Conservation (phyloP, 768 basidiomycete species). For the Podaxis rugospora region DNA sequence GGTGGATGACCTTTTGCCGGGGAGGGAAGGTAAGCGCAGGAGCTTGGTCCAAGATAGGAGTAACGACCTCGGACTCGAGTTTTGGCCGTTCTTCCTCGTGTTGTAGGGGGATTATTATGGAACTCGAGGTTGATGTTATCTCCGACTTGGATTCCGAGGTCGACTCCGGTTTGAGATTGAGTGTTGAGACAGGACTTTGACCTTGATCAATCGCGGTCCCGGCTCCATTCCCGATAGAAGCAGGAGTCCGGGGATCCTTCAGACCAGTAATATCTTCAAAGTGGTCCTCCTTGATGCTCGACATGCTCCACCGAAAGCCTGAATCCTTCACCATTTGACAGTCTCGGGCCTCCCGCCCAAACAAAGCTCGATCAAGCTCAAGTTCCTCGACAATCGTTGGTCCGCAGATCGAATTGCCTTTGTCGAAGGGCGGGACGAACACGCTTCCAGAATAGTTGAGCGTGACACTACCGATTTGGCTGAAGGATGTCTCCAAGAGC, state of each 20-base stretch:
- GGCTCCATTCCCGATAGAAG: too few species aligned
- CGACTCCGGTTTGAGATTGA: background rate
- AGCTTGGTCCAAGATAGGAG: background rate
- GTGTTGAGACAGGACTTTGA: too few species aligned
- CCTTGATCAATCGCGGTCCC: too few species aligned
- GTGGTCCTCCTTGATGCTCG: background rate
- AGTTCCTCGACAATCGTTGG: background rate
- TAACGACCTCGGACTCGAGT: background rate
- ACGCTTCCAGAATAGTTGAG: background rate
- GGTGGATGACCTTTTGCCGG: background rate
- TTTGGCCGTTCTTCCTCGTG: background rate
- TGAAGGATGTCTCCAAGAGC: background rate
- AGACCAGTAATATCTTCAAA: background rate
- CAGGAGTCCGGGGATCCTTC: background rate
- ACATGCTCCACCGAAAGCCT: constrained; percentile 1
- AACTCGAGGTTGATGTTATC: background rate
- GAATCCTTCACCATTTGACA: background rate
- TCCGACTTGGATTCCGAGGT: background rate
- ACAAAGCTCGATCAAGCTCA: background rate
- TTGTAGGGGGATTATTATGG: background rate
- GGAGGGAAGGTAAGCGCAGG: background rate
- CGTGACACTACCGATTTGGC: background rate
- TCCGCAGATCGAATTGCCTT: background rate
- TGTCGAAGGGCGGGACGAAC: background rate
- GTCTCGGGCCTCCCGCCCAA: background rate